Evolutionary conservation across 805 yeast genomes (phyloP), one percentile per base, ranked within the genome.

Genomic region (Zygoascus biomembranicola): DNA sequence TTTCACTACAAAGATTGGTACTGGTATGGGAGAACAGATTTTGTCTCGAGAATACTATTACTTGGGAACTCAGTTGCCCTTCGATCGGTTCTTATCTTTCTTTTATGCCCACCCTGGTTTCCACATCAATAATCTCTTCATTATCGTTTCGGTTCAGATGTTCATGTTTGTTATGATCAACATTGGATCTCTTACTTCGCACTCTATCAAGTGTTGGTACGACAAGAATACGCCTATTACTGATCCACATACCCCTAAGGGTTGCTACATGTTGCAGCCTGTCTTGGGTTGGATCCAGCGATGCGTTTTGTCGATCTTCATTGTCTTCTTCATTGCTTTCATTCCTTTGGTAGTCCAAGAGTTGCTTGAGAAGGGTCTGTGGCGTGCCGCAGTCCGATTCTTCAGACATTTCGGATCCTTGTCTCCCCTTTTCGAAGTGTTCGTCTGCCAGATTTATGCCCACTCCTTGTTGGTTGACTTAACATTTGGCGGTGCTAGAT

Each of bases 1-100:
- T 65, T 92, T 92, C 73, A 92, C 97, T 0, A 85, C 96, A 1
- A 92, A 92, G 71, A 90, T 92, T 66, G 98, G 98, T 2, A 94
- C 96, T 44, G 98, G 98, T 50, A 92, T 92, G 98, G 98, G 98
- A 8, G 98, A 92, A 66, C 98, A 92, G 68, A 78, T 90, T 68
- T 71, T 92, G 35, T 88, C 96, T 5, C 77, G 98, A 63, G 98
- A 92, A 64, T 89, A 90, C 69, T 92, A 84, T 67, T 89, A 87
- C 68, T 69, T 92, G 56, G 97, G 98, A 1, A 88, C 96, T 1
- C 88, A 83, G 61, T 73, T 92, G 52, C 96, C 97, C 2, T 75
- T 90, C 45, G 97, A 92, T 66, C 71, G 97, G 49, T 90, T 92
- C 71, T 70, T 92, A 51, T 88, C 97, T 0, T 92, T 92, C 69